Base-by-base conservation (phyloP, 2,329 filamentous ascomycete genomes). In the Colletotrichum sp. region DNA sequence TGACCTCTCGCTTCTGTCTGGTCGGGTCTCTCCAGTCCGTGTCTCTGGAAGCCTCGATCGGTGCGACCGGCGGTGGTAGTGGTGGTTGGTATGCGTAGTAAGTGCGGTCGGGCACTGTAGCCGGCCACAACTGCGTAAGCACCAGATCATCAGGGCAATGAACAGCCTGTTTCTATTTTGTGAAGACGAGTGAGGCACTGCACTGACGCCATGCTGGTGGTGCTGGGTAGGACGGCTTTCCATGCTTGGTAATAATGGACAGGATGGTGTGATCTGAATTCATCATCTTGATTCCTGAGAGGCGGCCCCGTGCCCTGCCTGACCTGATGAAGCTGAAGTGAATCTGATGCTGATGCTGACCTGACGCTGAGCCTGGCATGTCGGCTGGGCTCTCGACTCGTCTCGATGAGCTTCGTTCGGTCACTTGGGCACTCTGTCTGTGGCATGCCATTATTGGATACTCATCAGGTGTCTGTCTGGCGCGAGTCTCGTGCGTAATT, bases 1-100 rank as follows among this genome's bases (percentile, higher is more conserved):
- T 32, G 28, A 62, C 32, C 59, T 62, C 26, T 62, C 18, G 44
- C 44, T 52, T 64, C 55, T 8, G 16, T 59, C 55, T 30, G 13
- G 55, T 59, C 55, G 24, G 24, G 24, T 30, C 39, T 18, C 55
- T 28, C 36, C 66, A 70, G 28, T 71, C 68, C 34, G 62, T 66
- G 59, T 66, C 39, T 65, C 60, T 68, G 55, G 49, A 68, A 72
- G 69, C 18, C 55, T 67, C 39, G 55, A 68, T 72, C 69, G 68
- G 69, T 72, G 63, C 63, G 62, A 18, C 68, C 63, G 68, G 60
- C 34, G 67, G 62, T 13, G 28, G 68, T 30, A 44, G 62, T 32
- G 28, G 26, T 62, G 59, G 59, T 62, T 62, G 34, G 67, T 60
- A 21, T 24, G 18, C 34, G 63, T 12, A 44, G 63, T 18, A 26